A percentile compares a stretch with the other conserved stretches of the same genome.
Conservation (phyloP, 176 grass and related monocot genomes). For the Avena sativa region DNA sequence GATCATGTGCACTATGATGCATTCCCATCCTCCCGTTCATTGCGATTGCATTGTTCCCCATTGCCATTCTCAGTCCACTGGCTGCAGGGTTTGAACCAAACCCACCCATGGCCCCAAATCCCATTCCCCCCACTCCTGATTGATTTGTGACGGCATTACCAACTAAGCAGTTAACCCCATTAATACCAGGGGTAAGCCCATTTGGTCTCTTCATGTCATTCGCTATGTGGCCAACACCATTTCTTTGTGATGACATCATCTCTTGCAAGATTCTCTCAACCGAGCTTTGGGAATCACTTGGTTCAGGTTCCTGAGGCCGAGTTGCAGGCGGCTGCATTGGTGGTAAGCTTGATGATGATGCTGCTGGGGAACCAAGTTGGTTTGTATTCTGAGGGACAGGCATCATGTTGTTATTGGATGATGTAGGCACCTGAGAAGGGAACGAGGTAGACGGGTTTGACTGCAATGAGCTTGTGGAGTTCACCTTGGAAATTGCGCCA, state of each 20-base stretch:
- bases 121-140: constrained; percentile 59
- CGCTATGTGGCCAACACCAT: constrained; percentile 49
- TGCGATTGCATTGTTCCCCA: constrained; percentile 66
- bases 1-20: constrained; percentile 70
- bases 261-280: constrained; percentile 90
- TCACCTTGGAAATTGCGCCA: constrained; percentile 56
- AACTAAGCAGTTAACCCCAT: constrained; percentile 64
- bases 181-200: constrained; percentile 53
- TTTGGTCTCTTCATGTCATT: constrained; percentile 74
- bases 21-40: constrained; percentile 75
- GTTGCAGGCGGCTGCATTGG: constrained; percentile 59
- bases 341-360: constrained; percentile 54
- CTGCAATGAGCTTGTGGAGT: constrained; percentile 63
- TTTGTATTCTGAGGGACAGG: constrained; percentile 58
- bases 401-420: constrained; percentile 65
- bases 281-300: constrained; percentile 84
- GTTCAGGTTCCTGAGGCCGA: constrained; percentile 62
- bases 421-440: constrained; percentile 45
- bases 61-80: constrained; percentile 54
- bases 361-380: constrained; percentile 54
- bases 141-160: constrained; percentile 62
- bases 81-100: constrained; percentile 48
- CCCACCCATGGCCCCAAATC: constrained; percentile 60
- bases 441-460: constrained; percentile 65
- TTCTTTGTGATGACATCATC: constrained; percentile 85